Evolutionary conservation across 2,329 filamentous ascomycete species (phyloP).

Genomic region (Leptographium procerum): DNA sequence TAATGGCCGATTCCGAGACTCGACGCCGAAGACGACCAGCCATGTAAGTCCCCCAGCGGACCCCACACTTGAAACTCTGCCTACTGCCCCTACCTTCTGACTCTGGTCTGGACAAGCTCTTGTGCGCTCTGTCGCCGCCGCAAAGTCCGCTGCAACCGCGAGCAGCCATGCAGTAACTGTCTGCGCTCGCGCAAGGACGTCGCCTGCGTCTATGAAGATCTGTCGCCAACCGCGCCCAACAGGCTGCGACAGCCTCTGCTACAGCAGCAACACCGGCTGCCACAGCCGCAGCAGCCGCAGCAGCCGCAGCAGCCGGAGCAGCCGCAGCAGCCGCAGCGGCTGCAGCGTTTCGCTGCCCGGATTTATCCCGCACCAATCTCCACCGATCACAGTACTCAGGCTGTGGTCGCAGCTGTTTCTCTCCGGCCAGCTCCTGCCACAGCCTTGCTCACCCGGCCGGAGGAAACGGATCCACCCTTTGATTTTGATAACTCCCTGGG

Average conservation of each 20-base stretch:
- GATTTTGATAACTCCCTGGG: neutral
- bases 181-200: constrained; percentile 17
- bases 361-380: neutral
- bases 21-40: constrained; percentile 9
- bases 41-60: neutral
- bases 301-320: neutral
- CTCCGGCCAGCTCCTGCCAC: neutral
- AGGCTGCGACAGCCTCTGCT: neutral
- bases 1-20: constrained; percentile 8
- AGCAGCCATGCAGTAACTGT: constrained; percentile 30
- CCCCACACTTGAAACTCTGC: neutral
- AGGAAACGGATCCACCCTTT: neutral
- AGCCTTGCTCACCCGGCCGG: neutral
- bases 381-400: no score
- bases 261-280: neutral
- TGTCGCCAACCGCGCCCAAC: neutral
- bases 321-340: neutral
- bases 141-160: constrained; percentile 30
- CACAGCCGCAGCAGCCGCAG: neutral
- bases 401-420: neutral
- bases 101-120: neutral
- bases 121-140: constrained; percentile 25
- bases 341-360: no score
- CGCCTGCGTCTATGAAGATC: constrained; percentile 7
- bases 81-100: neutral